Conservation (phyloP, 164 flowering plant genomes). For the Berberis vulgaris region DNA sequence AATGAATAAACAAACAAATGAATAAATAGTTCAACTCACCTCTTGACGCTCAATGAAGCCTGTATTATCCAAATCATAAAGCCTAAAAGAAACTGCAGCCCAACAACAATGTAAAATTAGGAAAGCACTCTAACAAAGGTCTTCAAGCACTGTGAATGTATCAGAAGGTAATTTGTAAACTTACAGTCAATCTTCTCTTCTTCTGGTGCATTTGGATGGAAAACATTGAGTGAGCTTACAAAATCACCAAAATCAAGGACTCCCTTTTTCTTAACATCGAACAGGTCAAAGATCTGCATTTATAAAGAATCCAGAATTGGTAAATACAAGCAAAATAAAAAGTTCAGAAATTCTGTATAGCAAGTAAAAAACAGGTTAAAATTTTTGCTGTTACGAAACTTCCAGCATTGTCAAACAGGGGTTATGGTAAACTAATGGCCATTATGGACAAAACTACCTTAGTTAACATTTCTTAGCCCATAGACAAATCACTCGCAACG, state of each 20-base stretch:
- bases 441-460: too few species aligned
- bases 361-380: too few species aligned
- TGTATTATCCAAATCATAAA: conserved; percentile 83
- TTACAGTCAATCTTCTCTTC: conserved; percentile 90
- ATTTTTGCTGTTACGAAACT: too few species aligned
- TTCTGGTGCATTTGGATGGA: conserved; percentile 81
- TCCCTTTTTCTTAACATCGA: conserved; percentile 80
- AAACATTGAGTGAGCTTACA: conserved; percentile 76
- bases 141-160: background rate
- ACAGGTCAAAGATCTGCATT: conserved; percentile 85
- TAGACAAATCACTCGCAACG: too few species aligned
- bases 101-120: background rate
- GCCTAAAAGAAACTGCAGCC: conserved; percentile 67
- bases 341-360: too few species aligned
- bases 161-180: conserved; percentile 11
- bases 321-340: too few species aligned
- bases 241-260: conserved; percentile 94
- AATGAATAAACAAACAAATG: too few species aligned
- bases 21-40: conserved; percentile 29
- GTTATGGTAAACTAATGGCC: too few species aligned
- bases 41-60: conserved; percentile 96
- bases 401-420: too few species aligned
- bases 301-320: background rate
- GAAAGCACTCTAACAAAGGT: background rate
- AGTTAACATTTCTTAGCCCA: too few species aligned